Conservation (phyloP, 306 rosid genomes). For the Mimosa bimucronata region DNA sequence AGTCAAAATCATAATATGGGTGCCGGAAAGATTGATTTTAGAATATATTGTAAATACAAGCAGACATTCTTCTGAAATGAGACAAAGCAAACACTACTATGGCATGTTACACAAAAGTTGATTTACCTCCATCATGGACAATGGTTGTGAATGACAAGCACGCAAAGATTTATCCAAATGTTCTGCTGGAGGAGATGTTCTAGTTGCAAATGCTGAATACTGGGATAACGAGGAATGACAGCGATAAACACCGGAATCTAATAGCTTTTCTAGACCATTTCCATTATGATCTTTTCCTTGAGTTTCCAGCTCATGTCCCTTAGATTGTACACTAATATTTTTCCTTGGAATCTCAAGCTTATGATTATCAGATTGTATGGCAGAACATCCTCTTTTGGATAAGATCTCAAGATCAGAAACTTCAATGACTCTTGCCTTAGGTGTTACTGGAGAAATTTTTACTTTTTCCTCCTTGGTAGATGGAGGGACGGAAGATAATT, state of each 20-base stretch:
- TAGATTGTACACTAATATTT: constrained; percentile 45
- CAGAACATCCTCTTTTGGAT: constrained; percentile 50
- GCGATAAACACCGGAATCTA: constrained; percentile 79
- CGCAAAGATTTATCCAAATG: constrained; percentile 65
- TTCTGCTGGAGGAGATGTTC: constrained; percentile 63
- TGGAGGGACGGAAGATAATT: constrained; percentile 61
- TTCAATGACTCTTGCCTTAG: constrained; percentile 42
- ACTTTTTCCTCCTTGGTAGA: constrained; percentile 54
- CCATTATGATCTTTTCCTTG: constrained; percentile 41
- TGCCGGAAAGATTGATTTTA: constrained; percentile 11
- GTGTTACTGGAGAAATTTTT: constrained; percentile 51
- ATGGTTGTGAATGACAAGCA: constrained; percentile 89
- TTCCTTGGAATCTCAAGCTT: constrained; percentile 44
- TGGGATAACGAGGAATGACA: constrained; percentile 87
- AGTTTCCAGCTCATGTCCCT: constrained; percentile 39
- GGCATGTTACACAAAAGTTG: constrained; percentile 20
- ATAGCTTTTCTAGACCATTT: constrained; percentile 50
- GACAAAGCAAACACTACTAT: background rate
- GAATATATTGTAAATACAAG: background rate
- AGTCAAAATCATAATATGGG: constrained; percentile 40
- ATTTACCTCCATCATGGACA: constrained; percentile 90
- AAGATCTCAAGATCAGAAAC: constrained; percentile 47
- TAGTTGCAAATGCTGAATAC: constrained; percentile 53
- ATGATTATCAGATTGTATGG: constrained; percentile 51
- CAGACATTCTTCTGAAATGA: background rate